Conservation (phyloP, 192 early-diverging fungal species). For the Coemansia asiatica region DNA sequence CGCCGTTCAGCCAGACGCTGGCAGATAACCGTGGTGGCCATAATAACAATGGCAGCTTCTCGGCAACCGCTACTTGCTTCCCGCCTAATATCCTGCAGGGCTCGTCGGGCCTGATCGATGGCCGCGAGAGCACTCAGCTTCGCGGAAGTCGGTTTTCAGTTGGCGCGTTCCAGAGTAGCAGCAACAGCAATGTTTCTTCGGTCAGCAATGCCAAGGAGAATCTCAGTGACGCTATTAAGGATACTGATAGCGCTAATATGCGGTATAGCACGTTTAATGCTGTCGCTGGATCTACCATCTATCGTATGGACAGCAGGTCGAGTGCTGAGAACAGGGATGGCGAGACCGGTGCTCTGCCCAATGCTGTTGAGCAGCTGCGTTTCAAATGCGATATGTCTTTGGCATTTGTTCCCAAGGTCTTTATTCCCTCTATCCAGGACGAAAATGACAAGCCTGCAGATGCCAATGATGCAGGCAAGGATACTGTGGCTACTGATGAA, state of each 20-base stretch:
- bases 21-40: constrained; percentile 11
- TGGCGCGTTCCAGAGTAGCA: constrained; percentile 29
- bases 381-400: constrained; percentile 32
- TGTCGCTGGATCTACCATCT: background rate
- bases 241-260: background rate
- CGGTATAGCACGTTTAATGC: constrained; percentile 25
- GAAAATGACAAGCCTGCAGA: constrained; percentile 4
- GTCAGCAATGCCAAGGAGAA: background rate
- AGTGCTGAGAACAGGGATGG: constrained; percentile 16
- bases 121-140: constrained; percentile 20
- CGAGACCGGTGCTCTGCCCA: constrained; percentile 18
- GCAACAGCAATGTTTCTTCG: background rate
- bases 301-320: constrained; percentile 6
- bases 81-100: constrained; percentile 16
- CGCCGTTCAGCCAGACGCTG: constrained; percentile 14
- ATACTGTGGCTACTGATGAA: background rate
- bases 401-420: constrained; percentile 44
- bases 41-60: constrained; percentile 16
- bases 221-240: background rate
- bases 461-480: background rate
- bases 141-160: constrained; percentile 28
- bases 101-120: constrained; percentile 13
- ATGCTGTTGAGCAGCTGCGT: constrained; percentile 47
- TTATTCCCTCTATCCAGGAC: constrained; percentile 10
- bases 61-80: constrained; percentile 34